Evolutionary conservation across 192 early-diverging fungal species (phyloP), one percentile per base, ranked within the genome.

Genomic region (Backusella luteola): DNA sequence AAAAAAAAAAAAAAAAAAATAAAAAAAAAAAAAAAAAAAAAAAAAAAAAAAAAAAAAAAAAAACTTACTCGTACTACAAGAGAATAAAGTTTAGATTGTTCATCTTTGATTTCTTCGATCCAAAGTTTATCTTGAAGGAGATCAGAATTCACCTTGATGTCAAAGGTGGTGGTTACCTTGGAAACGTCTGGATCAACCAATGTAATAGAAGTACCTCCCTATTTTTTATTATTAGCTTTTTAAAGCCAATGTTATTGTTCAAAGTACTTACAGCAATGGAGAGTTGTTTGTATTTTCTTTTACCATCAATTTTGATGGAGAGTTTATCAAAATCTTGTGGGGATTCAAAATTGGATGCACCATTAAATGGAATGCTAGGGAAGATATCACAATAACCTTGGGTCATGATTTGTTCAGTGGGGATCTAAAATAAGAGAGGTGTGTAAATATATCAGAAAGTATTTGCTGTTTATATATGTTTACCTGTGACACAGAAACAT

Each of bases 401-500:
- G 3, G 56, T 63, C 56, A 63, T 63, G 12, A 63, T 29, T 12
- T 23, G 26, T 63, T 63, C 23, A 29, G 23, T 63, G 12, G 56
- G 12, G 12, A 14, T 9, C 56, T 63, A 63, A 23, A 26, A 23
- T 9, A 11, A 56, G 19, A 19, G 19, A 52, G 23, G 0, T 56
- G 19, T 23, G 3, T 56, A n/a, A 21, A 56, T 56, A 21, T 11
- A 56, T 6, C 23, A 8, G n/a, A 23, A 23, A 11, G 2, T 19
- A 6, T 5, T 17, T 17, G 14, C 3, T 4, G 26, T 26, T 59
- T 59, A 26, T 59, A 59, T 56, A 26, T 32, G 0, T 59, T 59
- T 59, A 59, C 56, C 56, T 63, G 56, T 63, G 56, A 63, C 26
- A 63, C 23, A 63, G 56, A 63, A 63, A 63, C 21, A 63, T 63